Percentiles rank a stretch among this genome's conserved stretches.
Conservation (phyloP, 176 grass and related monocot species). For the Otatea glauca region DNA sequence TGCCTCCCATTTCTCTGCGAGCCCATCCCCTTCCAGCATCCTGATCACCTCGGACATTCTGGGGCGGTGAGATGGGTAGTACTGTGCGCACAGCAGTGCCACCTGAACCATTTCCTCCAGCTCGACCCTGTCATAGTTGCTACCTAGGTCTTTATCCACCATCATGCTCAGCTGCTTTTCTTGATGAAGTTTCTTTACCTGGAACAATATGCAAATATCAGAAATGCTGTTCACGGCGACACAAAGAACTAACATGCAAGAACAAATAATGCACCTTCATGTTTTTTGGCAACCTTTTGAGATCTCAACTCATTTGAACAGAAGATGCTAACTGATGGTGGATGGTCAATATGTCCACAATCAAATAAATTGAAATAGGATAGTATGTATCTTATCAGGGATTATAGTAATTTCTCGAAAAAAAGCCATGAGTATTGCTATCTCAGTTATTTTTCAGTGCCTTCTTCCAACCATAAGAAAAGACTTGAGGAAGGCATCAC, state of each 20-base stretch:
- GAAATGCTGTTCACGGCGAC: not conserved
- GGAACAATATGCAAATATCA: slow-evolving; percentile 28
- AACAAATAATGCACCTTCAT: not conserved
- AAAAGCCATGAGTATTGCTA: not conserved
- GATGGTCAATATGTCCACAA: slow-evolving; percentile 7
- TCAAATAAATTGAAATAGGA: not conserved
- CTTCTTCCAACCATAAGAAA: not conserved
- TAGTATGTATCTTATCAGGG: not conserved
- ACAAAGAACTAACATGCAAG: not conserved
- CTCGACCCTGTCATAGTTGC: slow-evolving; percentile 73
- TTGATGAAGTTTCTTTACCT: slow-evolving; percentile 95
- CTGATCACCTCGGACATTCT: slow-evolving; percentile 92
- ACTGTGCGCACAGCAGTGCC: slow-evolving; percentile 87
- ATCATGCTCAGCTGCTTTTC: slow-evolving; percentile 85
- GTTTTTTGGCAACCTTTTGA: not conserved
- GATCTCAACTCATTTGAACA: not conserved
- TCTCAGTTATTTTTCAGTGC: not conserved
- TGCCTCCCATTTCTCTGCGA: slow-evolving; percentile 95
- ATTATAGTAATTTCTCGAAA: not conserved
- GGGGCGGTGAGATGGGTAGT: slow-evolving; percentile 77
- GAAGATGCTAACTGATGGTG: not conserved
- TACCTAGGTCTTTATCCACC: slow-evolving; percentile 84
- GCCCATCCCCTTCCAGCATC: slow-evolving; percentile 94
- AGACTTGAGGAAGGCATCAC: not conserved
- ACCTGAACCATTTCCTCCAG: slow-evolving; percentile 94